Conservation (phyloP, 2,329 filamentous ascomycete genomes). For the Thelonectria rubi region DNA sequence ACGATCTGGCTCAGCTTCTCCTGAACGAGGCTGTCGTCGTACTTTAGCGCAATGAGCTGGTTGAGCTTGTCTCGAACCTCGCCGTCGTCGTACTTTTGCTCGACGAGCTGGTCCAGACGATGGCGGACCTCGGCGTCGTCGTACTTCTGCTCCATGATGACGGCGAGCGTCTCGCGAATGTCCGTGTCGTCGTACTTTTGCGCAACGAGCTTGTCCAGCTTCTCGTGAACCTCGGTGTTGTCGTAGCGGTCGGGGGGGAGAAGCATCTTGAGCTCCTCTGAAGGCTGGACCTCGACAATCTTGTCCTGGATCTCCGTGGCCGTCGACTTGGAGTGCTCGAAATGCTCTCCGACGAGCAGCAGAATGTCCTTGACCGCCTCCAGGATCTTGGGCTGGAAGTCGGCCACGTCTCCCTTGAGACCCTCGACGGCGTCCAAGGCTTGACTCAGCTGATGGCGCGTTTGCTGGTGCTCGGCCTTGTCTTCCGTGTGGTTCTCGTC, state of each 20-base stretch:
- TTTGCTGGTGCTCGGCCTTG: constrained; percentile 83
- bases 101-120: constrained; percentile 59
- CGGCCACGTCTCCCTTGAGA: constrained; percentile 79
- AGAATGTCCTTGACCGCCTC: constrained; percentile 88
- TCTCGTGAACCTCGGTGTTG: constrained; percentile 46
- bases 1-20: constrained; percentile 46
- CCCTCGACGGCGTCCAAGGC: constrained; percentile 77
- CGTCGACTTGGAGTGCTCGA: constrained; percentile 82
- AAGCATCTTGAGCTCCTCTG: constrained; percentile 64
- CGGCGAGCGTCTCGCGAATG: constrained; percentile 44
- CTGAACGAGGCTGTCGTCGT: constrained; percentile 37
- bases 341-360: constrained; percentile 83
- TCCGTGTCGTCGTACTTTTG: constrained; percentile 43
- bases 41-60: constrained; percentile 46
- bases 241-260: constrained; percentile 63
- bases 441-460: constrained; percentile 81
- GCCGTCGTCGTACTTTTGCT: constrained; percentile 67
- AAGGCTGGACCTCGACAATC: constrained; percentile 69
- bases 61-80: constrained; percentile 60
- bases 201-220: constrained; percentile 42
- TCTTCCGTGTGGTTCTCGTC: constrained; percentile 78
- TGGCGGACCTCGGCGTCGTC: constrained; percentile 55
- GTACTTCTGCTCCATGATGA: constrained; percentile 62
- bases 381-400: constrained; percentile 89
- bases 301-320: constrained; percentile 64